Evolutionary conservation across 371 early-diverging fungal genomes (phyloP).

Genomic region (Entomophthora muscae): DNA sequence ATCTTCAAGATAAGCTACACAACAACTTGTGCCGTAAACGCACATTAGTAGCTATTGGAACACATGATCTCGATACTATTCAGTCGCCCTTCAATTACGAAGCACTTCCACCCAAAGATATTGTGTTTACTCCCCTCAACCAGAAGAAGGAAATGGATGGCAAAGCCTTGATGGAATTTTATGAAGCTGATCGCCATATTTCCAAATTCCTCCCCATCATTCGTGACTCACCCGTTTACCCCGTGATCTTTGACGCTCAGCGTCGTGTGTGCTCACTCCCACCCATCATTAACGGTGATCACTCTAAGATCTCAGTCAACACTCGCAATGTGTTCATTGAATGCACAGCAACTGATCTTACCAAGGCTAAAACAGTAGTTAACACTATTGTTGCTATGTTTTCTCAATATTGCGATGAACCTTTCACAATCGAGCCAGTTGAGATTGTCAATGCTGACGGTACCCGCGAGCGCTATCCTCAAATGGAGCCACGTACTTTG

Average conservation of each 20-base stretch:
- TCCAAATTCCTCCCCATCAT: slow-evolving; percentile 86
- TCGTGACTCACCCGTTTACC: slow-evolving; percentile 79
- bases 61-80: slow-evolving; percentile 96
- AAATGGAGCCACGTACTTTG: slow-evolving; percentile 46
- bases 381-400: slow-evolving; percentile 91
- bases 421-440: slow-evolving; percentile 69
- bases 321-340: slow-evolving; percentile 99
- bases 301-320: slow-evolving; percentile 87
- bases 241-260: slow-evolving; percentile 77
- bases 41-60: slow-evolving; percentile 95
- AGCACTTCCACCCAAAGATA: slow-evolving; percentile 70
- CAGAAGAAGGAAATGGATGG: slow-evolving; percentile 77
- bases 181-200: slow-evolving; percentile 70
- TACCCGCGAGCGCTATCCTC: slow-evolving; percentile 43
- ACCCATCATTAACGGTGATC: slow-evolving; percentile 99
- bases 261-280: slow-evolving; percentile 88
- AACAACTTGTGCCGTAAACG: slow-evolving; percentile 93
- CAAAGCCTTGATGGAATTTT: slow-evolving; percentile 74
- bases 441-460: slow-evolving; percentile 79
- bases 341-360: slow-evolving; percentile 93
- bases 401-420: slow-evolving; percentile 76
- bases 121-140: slow-evolving; percentile 91
- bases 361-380: slow-evolving; percentile 84
- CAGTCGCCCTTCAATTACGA: slow-evolving; percentile 92
- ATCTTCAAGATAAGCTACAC: slow-evolving; percentile 98